Base-by-base conservation (phyloP, 2,329 filamentous ascomycete genomes). In the Aspergillus spinulosporus region DNA sequence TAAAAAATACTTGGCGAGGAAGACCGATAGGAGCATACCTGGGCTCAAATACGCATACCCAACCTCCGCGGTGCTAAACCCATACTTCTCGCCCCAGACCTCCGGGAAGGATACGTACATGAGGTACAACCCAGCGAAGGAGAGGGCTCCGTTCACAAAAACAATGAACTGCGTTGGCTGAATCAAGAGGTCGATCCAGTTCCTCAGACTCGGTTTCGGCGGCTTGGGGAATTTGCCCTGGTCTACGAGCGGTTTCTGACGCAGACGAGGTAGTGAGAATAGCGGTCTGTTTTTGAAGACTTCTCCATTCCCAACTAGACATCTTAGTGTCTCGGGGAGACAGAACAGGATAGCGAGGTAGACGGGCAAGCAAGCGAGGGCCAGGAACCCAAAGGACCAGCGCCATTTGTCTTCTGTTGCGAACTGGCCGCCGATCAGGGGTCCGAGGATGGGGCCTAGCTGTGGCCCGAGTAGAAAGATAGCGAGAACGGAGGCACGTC, bases 311-410 rank as follows among this genome's bases (percentile, higher is more conserved):
- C 78, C 78, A 1, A 79, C 78, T 2, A 76, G 64, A 4, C 72
- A 69, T 28, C 77, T 73, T 5, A 80, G 66, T 2, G 78, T 80
- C 59, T 80, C 78, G 0, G 78, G 78, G 5, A 80, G 74, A 54
- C 70, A 72, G 51, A 79, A 69, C 26, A 72, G 29, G 15, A 77
- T 66, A 3, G 67, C 26, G 62, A 72, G 26, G 65, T 57, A 62
- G 58, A 68, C 2, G 59, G 55, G 43, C 62, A 15, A 58, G 59
- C 70, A 65, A 11, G 59, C 56, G 11, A 71, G 68, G 7, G 66
- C 72, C 69, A 74, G 59, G 34, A 78, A 77, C 1, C 73, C 76
- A 56, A 79, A 79, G 3, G 74, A 68, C 76, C 76, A 80, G 58
- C 77, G 64, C 77, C 77, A 80, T 3, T 62, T 66, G 1, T 67